Percentiles rank a stretch among this genome's conserved stretches.
These are phyloP conservation scores for Lactifluus piperatus DNA, from an alignment of 768 basidiomycete genomes.

Conservation along the genomic window DNA sequence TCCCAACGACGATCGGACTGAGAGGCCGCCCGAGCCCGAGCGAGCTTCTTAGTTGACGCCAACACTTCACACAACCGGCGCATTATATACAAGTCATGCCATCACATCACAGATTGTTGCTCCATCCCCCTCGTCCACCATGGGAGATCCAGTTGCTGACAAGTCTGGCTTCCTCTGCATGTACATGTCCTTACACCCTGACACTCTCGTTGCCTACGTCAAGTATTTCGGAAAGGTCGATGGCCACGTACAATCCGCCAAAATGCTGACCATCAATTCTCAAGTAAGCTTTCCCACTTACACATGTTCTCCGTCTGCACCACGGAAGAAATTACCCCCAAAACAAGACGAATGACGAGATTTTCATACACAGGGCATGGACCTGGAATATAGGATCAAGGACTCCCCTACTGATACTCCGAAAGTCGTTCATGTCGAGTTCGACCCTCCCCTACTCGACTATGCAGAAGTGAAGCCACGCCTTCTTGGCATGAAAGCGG, in stretches of 20 bases:
- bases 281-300: too few species aligned
- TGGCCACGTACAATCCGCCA: slow-evolving; percentile 47
- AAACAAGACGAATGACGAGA: neutral
- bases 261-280: slow-evolving; percentile 61
- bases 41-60: too few species aligned
- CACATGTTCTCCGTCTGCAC: too few species aligned
- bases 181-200: slow-evolving; percentile 82
- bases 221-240: slow-evolving; percentile 64
- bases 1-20: too few species aligned
- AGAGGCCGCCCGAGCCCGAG: too few species aligned
- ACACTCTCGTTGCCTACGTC: slow-evolving; percentile 78
- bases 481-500: slow-evolving; percentile 68
- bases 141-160: slow-evolving; percentile 67
- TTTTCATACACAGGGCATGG: slow-evolving; percentile 47
- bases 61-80: too few species aligned
- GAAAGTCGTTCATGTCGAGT: slow-evolving; percentile 40
- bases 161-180: slow-evolving; percentile 69
- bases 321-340: neutral
- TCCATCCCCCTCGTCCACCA: slow-evolving; percentile 23
- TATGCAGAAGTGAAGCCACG: slow-evolving; percentile 82
- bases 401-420: slow-evolving; percentile 35
- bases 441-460: slow-evolving; percentile 63
- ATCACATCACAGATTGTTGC: too few species aligned
- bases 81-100: too few species aligned
- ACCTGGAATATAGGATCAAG: slow-evolving; percentile 52